Evolutionary conservation across 805 yeast species (phyloP), one percentile per base, ranked within the genome.

Genomic region (Starmerella tilneyi): DNA sequence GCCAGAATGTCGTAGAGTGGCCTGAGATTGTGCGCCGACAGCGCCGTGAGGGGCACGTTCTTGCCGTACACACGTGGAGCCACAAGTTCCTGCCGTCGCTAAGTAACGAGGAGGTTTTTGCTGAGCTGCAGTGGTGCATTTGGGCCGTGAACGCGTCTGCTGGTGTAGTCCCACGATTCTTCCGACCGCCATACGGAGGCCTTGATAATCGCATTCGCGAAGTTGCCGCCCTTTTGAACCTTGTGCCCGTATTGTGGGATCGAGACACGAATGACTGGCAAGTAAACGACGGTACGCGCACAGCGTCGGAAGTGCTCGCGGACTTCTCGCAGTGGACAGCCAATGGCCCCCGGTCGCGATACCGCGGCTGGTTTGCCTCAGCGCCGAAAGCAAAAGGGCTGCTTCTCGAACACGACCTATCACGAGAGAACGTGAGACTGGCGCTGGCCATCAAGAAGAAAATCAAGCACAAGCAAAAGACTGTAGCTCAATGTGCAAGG

Each of bases 91-190:
- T 89, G 49, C 96, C 96, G 2, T 63, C 78, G 1, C 68, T 88
- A 45, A 63, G 77, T 20, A 86, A 86, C 59, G 89, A 85, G 63
- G 75, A 84, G 50, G 76, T 89, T 16, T 77, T 82, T 45, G 94
- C 96, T 0, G 94, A 89, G 60, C 65, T 89, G 30, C 80, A 88
- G 62, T 89, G 98, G 98, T 79, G 94, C 1, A 77, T 85, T 26
- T 89, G 96, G 96, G 96, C 96, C 5, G 84, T 88, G 86, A 88
- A 89, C 65, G 96, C 96, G 1, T 86, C 96, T 0, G 83, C 84
- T 0, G 70, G 78, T 22, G 88, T 86, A 56, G 60, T 83, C 9
- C 98, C 98, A 6, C 81, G 80, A 57, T 89, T 89, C 83, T 89
- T 83, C 62, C 73, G 98, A 54, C 98, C 98, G 0, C 98, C 98